These are phyloP conservation scores for Xylaria castorea DNA, from an alignment of 495 filamentous ascomycete genomes.

Conservation along the genomic window DNA sequence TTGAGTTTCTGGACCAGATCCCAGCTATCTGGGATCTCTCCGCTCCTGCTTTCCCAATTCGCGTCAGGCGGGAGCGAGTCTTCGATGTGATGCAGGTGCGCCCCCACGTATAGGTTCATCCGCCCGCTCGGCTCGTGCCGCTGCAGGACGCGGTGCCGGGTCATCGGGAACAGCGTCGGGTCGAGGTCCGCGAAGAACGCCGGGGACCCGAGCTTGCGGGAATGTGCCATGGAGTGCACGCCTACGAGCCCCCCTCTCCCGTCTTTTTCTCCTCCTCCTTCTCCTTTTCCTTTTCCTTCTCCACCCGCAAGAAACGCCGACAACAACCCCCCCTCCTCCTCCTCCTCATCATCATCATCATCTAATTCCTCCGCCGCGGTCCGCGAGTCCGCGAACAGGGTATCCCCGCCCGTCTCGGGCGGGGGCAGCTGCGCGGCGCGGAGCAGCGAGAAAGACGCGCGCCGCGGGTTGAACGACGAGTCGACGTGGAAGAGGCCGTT, in stretches of 20 bases:
- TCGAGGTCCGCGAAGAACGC: conserved; percentile 59
- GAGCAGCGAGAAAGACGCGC: conserved; percentile 62
- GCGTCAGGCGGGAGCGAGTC: neutral
- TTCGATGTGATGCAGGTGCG: conserved; percentile 64
- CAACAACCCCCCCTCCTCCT: too few species aligned
- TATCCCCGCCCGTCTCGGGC: conserved; percentile 57
- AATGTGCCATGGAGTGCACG: conserved; percentile 61
- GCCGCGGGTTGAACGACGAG: conserved; percentile 65
- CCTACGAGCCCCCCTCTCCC: conserved; percentile 53
- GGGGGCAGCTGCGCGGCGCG: conserved; percentile 61
- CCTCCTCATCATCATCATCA: too few species aligned
- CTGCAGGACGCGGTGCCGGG: conserved; percentile 59
- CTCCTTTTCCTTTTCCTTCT: too few species aligned
- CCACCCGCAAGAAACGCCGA: conserved; percentile 43
- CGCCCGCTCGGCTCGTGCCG: conserved; percentile 59
- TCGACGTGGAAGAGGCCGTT: conserved; percentile 68
- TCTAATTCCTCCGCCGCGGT: conserved; percentile 61
- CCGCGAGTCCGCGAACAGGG: conserved; percentile 64
- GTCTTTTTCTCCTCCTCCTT: conserved; percentile 4
- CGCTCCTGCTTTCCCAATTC: conserved; percentile 28
- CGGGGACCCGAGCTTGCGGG: conserved; percentile 59
- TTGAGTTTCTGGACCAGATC: conserved; percentile 54
- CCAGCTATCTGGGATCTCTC: conserved; percentile 42
- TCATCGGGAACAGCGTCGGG: conserved; percentile 50
- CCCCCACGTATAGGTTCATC: conserved; percentile 61